Evolutionary conservation across 2,329 filamentous ascomycete species (phyloP).

Genomic region (Anthostomella pinea): DNA sequence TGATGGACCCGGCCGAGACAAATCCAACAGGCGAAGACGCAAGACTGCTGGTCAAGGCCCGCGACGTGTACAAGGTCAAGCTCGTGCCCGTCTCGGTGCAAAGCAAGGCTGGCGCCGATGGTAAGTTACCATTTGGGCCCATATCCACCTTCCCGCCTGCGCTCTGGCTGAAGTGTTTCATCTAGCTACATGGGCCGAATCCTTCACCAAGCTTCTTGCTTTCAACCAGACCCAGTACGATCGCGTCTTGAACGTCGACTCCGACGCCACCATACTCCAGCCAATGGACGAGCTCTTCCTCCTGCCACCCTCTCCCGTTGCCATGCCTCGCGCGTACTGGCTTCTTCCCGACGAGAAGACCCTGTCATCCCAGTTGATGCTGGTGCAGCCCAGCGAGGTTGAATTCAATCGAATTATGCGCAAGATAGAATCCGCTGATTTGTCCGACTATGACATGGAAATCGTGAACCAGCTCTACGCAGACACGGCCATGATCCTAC

Average conservation of each 20-base stretch:
- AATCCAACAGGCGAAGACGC: slow-evolving; percentile 29
- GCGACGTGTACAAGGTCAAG: slow-evolving; percentile 44
- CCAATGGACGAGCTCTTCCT: slow-evolving; percentile 70
- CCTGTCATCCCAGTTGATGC: slow-evolving; percentile 60
- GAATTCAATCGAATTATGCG: slow-evolving; percentile 45
- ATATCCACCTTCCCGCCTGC: too few relatives aligned
- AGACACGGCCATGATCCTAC: slow-evolving; percentile 57
- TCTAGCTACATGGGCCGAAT: slow-evolving; percentile 57
- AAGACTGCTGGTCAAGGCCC: slow-evolving; percentile 39
- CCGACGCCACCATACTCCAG: slow-evolving; percentile 61
- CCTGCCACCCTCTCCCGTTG: slow-evolving; percentile 56
- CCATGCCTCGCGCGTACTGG: slow-evolving; percentile 74
- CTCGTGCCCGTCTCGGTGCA: slow-evolving; percentile 42
- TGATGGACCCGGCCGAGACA: slow-evolving; percentile 34
- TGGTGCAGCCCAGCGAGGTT: slow-evolving; percentile 54
- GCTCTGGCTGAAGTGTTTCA: background rate
- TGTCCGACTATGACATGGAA: slow-evolving; percentile 62
- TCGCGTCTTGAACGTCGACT: slow-evolving; percentile 52
- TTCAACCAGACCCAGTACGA: slow-evolving; percentile 64
- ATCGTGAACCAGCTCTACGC: slow-evolving; percentile 61
- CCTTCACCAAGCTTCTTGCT: slow-evolving; percentile 65
- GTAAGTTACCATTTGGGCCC: too few relatives aligned
- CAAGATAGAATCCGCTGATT: slow-evolving; percentile 30
- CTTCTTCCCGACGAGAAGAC: slow-evolving; percentile 49
- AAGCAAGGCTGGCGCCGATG: slow-evolving; percentile 32